Conservation (phyloP, 345 rosid genomes). For the Toxicodendron radicans region DNA sequence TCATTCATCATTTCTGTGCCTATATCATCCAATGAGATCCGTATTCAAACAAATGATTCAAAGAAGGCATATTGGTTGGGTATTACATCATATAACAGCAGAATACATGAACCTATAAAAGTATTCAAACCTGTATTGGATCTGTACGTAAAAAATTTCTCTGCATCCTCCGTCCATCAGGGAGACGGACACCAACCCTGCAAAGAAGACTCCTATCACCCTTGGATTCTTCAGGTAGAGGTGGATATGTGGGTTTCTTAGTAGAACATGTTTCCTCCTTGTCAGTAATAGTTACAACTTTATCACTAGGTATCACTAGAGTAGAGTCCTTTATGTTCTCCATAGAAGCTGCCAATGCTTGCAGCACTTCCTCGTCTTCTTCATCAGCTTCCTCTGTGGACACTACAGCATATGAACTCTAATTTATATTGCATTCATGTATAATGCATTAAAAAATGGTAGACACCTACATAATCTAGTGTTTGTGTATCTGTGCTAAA, state of each 20-base stretch:
- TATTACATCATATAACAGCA: not conserved
- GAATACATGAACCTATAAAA: not conserved
- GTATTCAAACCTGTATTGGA: slow-evolving; percentile 61
- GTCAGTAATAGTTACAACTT: slow-evolving; percentile 21
- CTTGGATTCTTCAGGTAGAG: slow-evolving; percentile 91
- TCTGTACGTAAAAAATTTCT: slow-evolving; percentile 79
- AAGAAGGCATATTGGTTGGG: too few species aligned
- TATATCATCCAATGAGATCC: slow-evolving; percentile 8
- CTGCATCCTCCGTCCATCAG: slow-evolving; percentile 87
- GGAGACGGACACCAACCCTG: slow-evolving; percentile 93
- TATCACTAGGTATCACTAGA: slow-evolving; percentile 25
- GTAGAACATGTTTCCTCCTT: slow-evolving; percentile 40
- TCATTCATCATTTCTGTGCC: not conserved
- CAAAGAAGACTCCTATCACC: slow-evolving; percentile 73
- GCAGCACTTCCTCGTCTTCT: slow-evolving; percentile 61
- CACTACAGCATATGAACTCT: slow-evolving; percentile 20
- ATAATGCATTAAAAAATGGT: not conserved
- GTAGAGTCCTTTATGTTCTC: slow-evolving; percentile 42
- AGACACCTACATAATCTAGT: not conserved
- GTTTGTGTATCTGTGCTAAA: not conserved
- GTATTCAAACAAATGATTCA: not conserved
- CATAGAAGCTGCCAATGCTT: slow-evolving; percentile 67
- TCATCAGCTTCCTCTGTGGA: slow-evolving; percentile 43
- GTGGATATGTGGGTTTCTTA: slow-evolving; percentile 54
- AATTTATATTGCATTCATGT: not conserved